Conservation (phyloP, 306 rosid species). For the Rosa multiflora region DNA sequence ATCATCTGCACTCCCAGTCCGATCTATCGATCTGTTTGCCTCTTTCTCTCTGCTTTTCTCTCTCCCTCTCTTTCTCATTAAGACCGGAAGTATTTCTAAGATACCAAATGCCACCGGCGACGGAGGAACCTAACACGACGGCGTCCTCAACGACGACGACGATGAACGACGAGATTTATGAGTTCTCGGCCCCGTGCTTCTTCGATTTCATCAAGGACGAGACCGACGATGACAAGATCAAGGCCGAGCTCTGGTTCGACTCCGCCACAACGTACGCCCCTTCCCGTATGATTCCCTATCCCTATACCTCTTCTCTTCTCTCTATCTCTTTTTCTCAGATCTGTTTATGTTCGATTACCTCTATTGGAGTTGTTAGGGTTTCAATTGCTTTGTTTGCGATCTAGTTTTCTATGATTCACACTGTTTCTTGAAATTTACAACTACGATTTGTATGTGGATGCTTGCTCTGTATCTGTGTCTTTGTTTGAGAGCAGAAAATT, state of each 20-base stretch:
- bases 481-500: no score
- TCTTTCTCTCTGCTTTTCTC: neutral
- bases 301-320: neutral
- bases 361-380: neutral
- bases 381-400: neutral
- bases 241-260: conserved; percentile 90
- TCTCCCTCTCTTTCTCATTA: neutral
- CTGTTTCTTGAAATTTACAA: no score
- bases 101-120: conserved; percentile 30
- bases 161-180: conserved; percentile 69
- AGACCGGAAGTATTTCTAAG: neutral
- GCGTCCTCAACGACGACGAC: neutral
- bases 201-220: conserved; percentile 66
- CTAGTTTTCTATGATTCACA: no score
- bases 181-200: conserved; percentile 89
- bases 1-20: no score
- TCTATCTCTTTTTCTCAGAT: neutral
- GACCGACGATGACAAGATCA: conserved; percentile 43
- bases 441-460: no score
- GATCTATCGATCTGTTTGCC: no score
- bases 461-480: no score
- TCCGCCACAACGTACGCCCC: conserved; percentile 79
- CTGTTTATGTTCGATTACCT: neutral
- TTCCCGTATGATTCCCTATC: conserved; percentile 57
- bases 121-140: conserved; percentile 37